Conservation (phyloP, 805 yeast species). For the Wickerhamiella parazyma region DNA sequence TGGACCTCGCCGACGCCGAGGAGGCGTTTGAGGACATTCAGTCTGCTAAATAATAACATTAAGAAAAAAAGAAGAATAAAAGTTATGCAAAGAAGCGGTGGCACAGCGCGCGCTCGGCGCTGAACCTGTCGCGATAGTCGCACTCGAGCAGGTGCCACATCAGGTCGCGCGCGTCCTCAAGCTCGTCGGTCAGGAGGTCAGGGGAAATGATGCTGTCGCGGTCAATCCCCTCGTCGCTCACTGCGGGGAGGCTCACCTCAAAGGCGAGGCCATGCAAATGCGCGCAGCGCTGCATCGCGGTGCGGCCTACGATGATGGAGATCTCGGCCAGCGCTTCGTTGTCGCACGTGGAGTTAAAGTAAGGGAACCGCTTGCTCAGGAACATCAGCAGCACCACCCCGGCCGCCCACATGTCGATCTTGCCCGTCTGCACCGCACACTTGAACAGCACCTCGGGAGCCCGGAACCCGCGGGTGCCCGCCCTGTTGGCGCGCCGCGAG, state of each 20-base stretch:
- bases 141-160: constrained; percentile 46
- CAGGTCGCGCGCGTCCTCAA: constrained; percentile 18
- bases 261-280: constrained; percentile 77
- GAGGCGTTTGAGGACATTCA: constrained; percentile 2
- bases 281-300: constrained; percentile 62
- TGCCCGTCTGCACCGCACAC: constrained; percentile 69
- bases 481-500: constrained; percentile 87
- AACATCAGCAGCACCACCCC: constrained; percentile 78
- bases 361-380: constrained; percentile 70
- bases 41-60: background rate
- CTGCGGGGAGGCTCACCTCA: constrained; percentile 46
- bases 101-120: constrained; percentile 49
- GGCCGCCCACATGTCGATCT: constrained; percentile 84
- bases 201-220: constrained; percentile 30
- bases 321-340: constrained; percentile 81
- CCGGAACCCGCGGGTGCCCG: constrained; percentile 90
- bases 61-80: background rate
- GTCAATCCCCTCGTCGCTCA: constrained; percentile 33
- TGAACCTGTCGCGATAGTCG: constrained; percentile 55
- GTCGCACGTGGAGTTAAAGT: constrained; percentile 89
- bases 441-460: constrained; percentile 88
- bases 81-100: constrained; percentile 41
- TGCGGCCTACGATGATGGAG: constrained; percentile 64
- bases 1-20: background rate
- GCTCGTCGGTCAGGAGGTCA: constrained; percentile 5